Base-by-base conservation (phyloP, 305 asterid species). In the Fraxinus platypoda region DNA sequence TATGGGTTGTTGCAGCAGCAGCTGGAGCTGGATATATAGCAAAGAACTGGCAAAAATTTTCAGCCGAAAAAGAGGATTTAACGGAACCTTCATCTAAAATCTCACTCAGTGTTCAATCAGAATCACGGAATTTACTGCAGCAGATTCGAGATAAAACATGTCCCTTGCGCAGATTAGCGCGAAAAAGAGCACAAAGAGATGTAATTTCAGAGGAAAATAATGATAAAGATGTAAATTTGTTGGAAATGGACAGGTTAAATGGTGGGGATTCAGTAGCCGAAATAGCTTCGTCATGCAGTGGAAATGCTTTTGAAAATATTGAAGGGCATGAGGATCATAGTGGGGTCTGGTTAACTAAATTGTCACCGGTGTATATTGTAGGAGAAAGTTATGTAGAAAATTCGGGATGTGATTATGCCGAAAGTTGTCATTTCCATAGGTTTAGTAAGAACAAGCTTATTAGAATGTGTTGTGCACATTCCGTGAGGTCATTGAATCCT, bases 1-100 rank as follows among this genome's bases (percentile, higher is more conserved):
- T 94, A 70, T 92, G 98, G 95, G 90, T 90, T 72, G 90, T 94
- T 77, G 97, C 97, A 82, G 97, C 94, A 23, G 97, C 94, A 75
- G 94, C 95, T 78, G 97, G 93, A 73, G 98, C 95, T 70, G 97
- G 97, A 82, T 94, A 91, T 81, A 74, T 88, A 75, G 93, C 97
- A 17, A 92, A 91, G 85, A 83, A 86, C 83, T 46, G 89, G 89
- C 95, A 88, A 70, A 93, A 85, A 83, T 70, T 87, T 52, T 80
- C 91, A 13, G 79, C 62, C 52, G 92, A 89, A 52, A 87, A 88
- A 71, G 88, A 84, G 21, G 85, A 35, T 62, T 82, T 59, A 28
- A 17, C 31, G n/a, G 85, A 82, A 59, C 33, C 86, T 46, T 87
- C 88, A 19, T 79, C 81, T 59, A 85, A 70, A 37, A 74, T 79